Conservation (phyloP, 2,329 filamentous ascomycete species). For the Tolypocladium capitatum region DNA sequence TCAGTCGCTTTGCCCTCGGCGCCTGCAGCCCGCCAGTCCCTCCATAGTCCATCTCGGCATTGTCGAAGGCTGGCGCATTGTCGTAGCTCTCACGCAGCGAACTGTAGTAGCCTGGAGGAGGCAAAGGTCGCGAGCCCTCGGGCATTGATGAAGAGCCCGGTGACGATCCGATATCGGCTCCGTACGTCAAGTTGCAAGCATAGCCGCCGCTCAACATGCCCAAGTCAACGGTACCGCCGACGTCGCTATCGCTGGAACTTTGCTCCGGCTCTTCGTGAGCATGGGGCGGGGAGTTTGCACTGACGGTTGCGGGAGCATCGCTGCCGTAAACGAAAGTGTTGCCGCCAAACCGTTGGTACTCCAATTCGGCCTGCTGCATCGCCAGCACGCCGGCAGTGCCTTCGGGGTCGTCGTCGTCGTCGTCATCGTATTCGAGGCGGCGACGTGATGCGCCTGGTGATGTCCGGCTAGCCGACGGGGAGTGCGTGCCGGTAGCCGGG, state of each 20-base stretch:
- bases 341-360: constrained; percentile 41
- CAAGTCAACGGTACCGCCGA: constrained; percentile 53
- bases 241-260: constrained; percentile 56
- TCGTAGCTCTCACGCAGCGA: constrained; percentile 14
- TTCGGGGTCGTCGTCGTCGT: constrained; percentile 81
- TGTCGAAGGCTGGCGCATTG: constrained; percentile 29
- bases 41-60: constrained; percentile 70
- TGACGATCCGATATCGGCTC: constrained; percentile 30
- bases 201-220: constrained; percentile 63
- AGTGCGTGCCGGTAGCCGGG: constrained; percentile 32
- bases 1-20: constrained; percentile 60
- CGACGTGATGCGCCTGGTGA: constrained; percentile 2
- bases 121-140: constrained; percentile 34
- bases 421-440: constrained; percentile 27
- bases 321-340: constrained; percentile 16
- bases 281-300: constrained; percentile 26
- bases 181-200: constrained; percentile 37
- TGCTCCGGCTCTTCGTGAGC: constrained; percentile 33
- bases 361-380: constrained; percentile 72
- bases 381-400: constrained; percentile 73
- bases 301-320: background rate
- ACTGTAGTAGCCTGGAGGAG: constrained; percentile 26
- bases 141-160: constrained; percentile 24
- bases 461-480: constrained; percentile 9
- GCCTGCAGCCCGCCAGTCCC: constrained; percentile 82